Base-by-base conservation (phyloP, 345 rosid species). In the Salix arbutifolia region DNA sequence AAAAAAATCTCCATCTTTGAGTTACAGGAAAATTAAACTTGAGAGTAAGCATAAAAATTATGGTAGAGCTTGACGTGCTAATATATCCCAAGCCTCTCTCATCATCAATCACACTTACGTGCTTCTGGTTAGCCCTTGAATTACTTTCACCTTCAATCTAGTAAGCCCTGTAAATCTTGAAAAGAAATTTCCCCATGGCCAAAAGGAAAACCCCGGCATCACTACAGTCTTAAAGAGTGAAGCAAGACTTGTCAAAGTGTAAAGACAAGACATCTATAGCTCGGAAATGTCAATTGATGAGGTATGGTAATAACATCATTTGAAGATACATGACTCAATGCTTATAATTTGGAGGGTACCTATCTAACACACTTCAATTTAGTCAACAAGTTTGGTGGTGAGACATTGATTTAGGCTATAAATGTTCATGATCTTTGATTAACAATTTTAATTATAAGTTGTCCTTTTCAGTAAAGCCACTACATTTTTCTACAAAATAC, bases 251-350 rank as follows among this genome's bases (percentile, higher is more conserved):
- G 52, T 46, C 16, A 1, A 46, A 46, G 52, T 14, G 18, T 14
- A 46, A 46, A 14, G 10, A 58, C 3, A 58, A 58, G 26, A 21
- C 64, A 58, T 58, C 28, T n/a, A 19, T 23, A 60, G 65, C 30
- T 60, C 4, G 30, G 1, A 60, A 9, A 21, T 60, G 23, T 60
- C 9, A 60, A 23, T 60, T 19, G 65, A 21, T 46, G 17, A 2
- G 46, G 14, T 40, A 25, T 13, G 14, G 26, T 19, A 7, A 25
- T 25, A 28, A 37, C 37, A 64, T 48, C 33, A 6, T 19, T 70
- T 16, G 71, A 77, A 48, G 56, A 71, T 77, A 37, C 28, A 31
- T 64, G 76, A 78, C 14, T 65, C 28, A 56, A 53, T 28, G 67
- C 72, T 68, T 10, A 66, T 66, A 50, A 65, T 66, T 37, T 28